Evolutionary conservation across 306 rosid genomes (phyloP).

Genomic region (Hylodesmum podocarpum): DNA sequence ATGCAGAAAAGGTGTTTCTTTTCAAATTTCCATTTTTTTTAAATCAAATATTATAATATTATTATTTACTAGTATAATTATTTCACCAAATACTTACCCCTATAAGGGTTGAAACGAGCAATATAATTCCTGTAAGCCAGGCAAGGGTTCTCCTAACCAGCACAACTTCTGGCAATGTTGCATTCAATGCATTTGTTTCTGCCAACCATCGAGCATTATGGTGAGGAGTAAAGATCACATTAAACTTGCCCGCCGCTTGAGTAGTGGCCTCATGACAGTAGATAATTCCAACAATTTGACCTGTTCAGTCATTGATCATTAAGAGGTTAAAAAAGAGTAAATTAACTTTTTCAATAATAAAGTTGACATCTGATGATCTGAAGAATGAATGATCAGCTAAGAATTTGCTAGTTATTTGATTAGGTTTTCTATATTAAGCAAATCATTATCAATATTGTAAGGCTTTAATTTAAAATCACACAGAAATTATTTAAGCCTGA

Average conservation of each 20-base stretch:
- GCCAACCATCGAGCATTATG: conserved; percentile 63
- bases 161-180: conserved; percentile 36
- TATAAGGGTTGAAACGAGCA: conserved; percentile 74
- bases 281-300: conserved; percentile 92
- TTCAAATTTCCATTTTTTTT: neutral
- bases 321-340: conserved; percentile 25
- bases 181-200: conserved; percentile 44
- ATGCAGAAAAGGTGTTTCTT: neutral
- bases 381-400: conserved; percentile 10
- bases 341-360: neutral
- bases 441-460: neutral
- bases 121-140: conserved; percentile 84
- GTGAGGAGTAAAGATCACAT: conserved; percentile 53
- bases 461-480: conserved; percentile 9
- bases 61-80: neutral
- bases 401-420: conserved; percentile 22
- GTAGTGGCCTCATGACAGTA: conserved; percentile 45
- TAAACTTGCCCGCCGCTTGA: conserved; percentile 50
- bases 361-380: conserved; percentile 4
- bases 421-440: conserved; percentile 18
- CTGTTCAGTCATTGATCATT: conserved; percentile 49
- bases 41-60: neutral
- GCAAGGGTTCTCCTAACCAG: conserved; percentile 84
- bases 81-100: conserved; percentile 63
- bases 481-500: conserved; percentile 21